Evolutionary conservation across 2,329 filamentous ascomycete species (phyloP).

Genomic region (Claviceps sorghi): DNA sequence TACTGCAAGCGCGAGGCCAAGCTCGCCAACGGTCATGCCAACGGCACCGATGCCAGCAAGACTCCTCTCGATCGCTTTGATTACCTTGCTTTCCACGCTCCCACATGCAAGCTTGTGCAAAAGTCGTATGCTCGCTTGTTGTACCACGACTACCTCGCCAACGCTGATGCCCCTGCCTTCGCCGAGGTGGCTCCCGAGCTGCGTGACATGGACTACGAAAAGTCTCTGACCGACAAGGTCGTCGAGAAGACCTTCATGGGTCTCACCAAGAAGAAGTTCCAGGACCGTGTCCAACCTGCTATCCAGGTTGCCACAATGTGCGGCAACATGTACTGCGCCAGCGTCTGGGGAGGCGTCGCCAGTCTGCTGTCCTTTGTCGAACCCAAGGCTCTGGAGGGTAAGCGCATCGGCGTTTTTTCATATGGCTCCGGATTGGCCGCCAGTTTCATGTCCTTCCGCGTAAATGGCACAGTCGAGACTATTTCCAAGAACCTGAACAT

Average conservation of each 20-base stretch:
- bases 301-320: constrained; percentile 67
- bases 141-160: constrained; percentile 70
- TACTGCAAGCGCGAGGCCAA: constrained; percentile 61
- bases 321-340: constrained; percentile 54
- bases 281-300: constrained; percentile 58
- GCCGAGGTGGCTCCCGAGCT: constrained; percentile 63
- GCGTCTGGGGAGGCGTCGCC: constrained; percentile 63
- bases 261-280: constrained; percentile 71
- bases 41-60: constrained; percentile 33
- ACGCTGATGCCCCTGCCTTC: constrained; percentile 53
- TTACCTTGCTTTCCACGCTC: constrained; percentile 69
- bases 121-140: constrained; percentile 74
- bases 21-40: constrained; percentile 36
- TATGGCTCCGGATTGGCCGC: constrained; percentile 64
- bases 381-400: constrained; percentile 49
- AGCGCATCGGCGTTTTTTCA: constrained; percentile 63
- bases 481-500: constrained; percentile 58
- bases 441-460: constrained; percentile 58
- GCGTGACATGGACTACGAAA: constrained; percentile 63
- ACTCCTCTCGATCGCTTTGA: constrained; percentile 66
- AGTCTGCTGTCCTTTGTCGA: constrained; percentile 52
- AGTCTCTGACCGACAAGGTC: constrained; percentile 65
- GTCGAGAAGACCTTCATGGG: constrained; percentile 80
- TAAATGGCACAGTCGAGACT: constrained; percentile 53
- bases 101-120: constrained; percentile 74